Evolutionary conservation across 2,329 filamentous ascomycete genomes (phyloP).

Genomic region (Dactylella cylindrospora): DNA sequence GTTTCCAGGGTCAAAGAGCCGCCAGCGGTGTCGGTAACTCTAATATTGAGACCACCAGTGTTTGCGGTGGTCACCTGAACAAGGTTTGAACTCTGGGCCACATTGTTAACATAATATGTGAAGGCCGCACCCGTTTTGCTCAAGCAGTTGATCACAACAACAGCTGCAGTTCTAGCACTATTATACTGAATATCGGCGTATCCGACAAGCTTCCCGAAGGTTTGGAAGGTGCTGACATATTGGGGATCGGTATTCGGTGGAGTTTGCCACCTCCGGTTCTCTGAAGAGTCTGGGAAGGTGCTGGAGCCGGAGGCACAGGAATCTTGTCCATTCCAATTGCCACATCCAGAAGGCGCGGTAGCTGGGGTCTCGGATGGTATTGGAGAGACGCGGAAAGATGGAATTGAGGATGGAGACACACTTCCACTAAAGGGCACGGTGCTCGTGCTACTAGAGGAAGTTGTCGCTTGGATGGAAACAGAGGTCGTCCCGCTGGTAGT

Average conservation of each 20-base stretch:
- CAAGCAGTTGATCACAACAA: conserved; percentile 49
- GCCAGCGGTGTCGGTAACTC: conserved; percentile 46
- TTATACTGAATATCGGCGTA: conserved; percentile 51
- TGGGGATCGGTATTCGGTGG: conserved; percentile 45
- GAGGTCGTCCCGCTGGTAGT: conserved; percentile 16
- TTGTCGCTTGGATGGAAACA: conserved; percentile 2
- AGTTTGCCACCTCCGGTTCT: conserved; percentile 50
- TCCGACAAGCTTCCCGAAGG: conserved; percentile 49
- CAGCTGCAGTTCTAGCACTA: conserved; percentile 47
- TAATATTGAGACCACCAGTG: conserved; percentile 45
- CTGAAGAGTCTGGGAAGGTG: conserved; percentile 47
- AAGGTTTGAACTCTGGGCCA: conserved; percentile 44
- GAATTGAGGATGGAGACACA: conserved; percentile 42
- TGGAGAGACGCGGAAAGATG: conserved; percentile 46
- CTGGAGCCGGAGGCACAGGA: conserved; percentile 45
- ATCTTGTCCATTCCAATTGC: conserved; percentile 49
- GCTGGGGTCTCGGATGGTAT: conserved; percentile 47
- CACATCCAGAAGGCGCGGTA: conserved; percentile 48
- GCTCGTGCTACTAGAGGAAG: conserved; percentile 10
- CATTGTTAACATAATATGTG: conserved; percentile 46
- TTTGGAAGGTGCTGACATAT: conserved; percentile 48
- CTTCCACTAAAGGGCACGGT: conserved; percentile 29
- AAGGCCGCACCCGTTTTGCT: conserved; percentile 48
- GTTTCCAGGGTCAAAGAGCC: conserved; percentile 48
- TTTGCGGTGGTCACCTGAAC: conserved; percentile 47